phyloP scores from a whole-genome alignment of 208 protist species.

The Trypanosoma cruzi region DNA sequence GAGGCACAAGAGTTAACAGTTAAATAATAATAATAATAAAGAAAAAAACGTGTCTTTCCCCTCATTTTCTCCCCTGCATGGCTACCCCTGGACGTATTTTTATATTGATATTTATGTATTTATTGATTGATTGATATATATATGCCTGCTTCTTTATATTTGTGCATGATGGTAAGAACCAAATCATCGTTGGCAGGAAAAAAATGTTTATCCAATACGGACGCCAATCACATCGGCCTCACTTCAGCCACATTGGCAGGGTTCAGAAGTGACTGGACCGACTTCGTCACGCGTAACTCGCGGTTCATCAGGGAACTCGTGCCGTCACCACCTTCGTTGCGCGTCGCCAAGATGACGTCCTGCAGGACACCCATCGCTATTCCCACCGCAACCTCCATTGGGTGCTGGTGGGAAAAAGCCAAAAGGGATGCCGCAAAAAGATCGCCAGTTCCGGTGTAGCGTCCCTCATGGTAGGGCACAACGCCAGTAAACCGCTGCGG shows the following conservation, averaged over 20 bases:
- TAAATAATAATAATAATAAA: background rate
- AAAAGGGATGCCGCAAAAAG: slow-evolving; percentile 78
- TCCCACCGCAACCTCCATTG: slow-evolving; percentile 60
- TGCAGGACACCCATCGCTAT: slow-evolving; percentile 88
- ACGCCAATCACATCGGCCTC: slow-evolving; percentile 25
- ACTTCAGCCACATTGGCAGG: slow-evolving; percentile 47
- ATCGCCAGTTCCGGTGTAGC: slow-evolving; percentile 89
- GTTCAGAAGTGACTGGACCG: slow-evolving; percentile 48
- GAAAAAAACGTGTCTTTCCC: background rate
- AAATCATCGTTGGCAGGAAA: slow-evolving; percentile 1
- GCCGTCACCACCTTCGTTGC: slow-evolving; percentile 46
- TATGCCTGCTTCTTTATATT: slow-evolving; percentile 8
- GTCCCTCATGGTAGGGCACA: slow-evolving; percentile 72
- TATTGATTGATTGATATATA: too few species aligned
- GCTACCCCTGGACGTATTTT: background rate
- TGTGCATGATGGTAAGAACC: background rate
- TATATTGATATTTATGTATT: slow-evolving; percentile 7
- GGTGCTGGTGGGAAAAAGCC: slow-evolving; percentile 57
- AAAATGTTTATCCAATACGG: too few species aligned
- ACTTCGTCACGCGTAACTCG: slow-evolving; percentile 73
- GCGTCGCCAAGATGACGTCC: slow-evolving; percentile 75
- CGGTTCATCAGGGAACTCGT: slow-evolving; percentile 54
- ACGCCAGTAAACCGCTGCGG: slow-evolving; percentile 59
- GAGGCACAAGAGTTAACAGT: too few species aligned
- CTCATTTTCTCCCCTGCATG: too few species aligned